A percentile compares a stretch with the other conserved stretches of the same genome.
phyloP scores from a whole-genome alignment of 2,329 filamentous ascomycete genomes.

The Neopestalotiopsis sp. region DNA sequence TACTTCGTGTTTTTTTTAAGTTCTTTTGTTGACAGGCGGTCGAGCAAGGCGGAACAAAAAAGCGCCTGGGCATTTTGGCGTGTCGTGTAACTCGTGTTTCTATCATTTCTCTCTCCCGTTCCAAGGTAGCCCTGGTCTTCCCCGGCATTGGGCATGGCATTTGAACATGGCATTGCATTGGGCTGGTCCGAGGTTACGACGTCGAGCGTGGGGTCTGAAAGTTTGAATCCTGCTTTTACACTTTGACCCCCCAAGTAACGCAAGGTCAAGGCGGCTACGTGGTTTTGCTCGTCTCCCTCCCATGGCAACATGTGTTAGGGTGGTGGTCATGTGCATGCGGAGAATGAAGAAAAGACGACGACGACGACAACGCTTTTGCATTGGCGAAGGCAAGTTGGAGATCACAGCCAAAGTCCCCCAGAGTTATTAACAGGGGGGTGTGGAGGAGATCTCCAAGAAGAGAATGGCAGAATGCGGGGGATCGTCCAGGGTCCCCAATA shows the following conservation, averaged over 20 bases:
- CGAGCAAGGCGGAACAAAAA: too few species aligned
- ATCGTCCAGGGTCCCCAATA: background rate
- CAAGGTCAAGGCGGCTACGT: background rate
- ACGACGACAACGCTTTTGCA: background rate
- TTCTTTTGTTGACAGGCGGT: background rate
- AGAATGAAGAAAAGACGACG: background rate
- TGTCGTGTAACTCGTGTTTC: too few species aligned
- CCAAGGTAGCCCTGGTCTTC: too few species aligned
- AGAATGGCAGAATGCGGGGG: background rate
- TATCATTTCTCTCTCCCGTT: too few species aligned
- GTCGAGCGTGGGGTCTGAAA: background rate
- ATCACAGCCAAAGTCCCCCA: background rate
- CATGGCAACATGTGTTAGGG: background rate
- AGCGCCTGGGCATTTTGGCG: too few species aligned
- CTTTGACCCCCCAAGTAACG: background rate
- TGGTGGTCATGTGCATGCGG: background rate
- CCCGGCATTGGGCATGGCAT: background rate
- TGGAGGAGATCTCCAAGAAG: background rate
- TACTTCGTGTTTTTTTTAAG: background rate
- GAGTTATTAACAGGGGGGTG: background rate
- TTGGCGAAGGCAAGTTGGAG: background rate
- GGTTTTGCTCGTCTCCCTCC: background rate
- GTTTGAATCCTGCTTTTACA: slow-evolving; percentile 1
- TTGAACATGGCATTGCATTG: background rate
- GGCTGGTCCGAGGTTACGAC: background rate